Base-by-base conservation (phyloP, 768 basidiomycete species). In the Leccinum obscurum region DNA sequence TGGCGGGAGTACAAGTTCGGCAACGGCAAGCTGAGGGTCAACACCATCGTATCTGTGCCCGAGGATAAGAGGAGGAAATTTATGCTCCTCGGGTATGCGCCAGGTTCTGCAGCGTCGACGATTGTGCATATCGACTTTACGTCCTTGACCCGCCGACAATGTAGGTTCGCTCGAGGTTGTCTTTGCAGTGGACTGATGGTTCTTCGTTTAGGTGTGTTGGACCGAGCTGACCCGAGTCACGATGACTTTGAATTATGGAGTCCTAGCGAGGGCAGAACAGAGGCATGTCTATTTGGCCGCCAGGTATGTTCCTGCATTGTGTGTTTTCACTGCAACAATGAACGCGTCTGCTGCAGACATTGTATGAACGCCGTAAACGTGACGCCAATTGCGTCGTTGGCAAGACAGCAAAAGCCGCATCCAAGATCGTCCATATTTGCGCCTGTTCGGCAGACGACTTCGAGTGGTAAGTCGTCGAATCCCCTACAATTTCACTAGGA, bases 211-310 rank as follows among this genome's bases (percentile, higher is more conserved):
- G 95, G 95, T 73, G 75, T 79, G 1, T 76, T 95, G 51, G 84
- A 81, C 60, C 54, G 82, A 5, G 82, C 93, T 1, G 77, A 97
- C 67, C 88, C 95, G 7, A 82, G 81, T 17, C 77, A 88, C 41
- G 95, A 98, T 69, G 97, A 99, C 76, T 98, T 98, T 70, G 95
- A 98, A 71, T 76, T 97, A 2, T 98, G 97, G 97, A 94, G 90
- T 70, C 97, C 96, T 0, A 92, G 91, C 59, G 90, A 95, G 69
- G 87, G 87, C 51, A 85, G 97, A n/a, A 77, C 83, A 35, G 95
- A 98, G 69, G 78, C 79, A 8, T 99, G 97, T 75, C 77, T 98
- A 28, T 99, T 98, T 64, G 97, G 97, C 22, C 84, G 90, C 60
- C 91, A 93, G 83, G 93, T 92, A 55, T 44, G 76, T 60, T 6